Base-by-base conservation (phyloP, 257 asterid genomes). In the Nemophila menziesii region DNA sequence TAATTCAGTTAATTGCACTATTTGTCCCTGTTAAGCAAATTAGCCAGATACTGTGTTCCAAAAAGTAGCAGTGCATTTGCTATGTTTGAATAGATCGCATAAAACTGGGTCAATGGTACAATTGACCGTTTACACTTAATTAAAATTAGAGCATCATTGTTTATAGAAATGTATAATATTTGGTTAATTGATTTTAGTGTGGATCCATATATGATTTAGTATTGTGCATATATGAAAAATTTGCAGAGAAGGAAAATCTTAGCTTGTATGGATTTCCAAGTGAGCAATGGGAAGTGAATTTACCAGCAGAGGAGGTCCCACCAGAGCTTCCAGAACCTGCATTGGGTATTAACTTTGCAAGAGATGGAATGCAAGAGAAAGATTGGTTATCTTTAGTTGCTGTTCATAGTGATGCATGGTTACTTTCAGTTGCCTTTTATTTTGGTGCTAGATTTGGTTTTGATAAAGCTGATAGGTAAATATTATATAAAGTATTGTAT, bases 241-340 rank as follows among this genome's bases (percentile, higher is more conserved):
- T 23, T 46, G 41, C 68, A 63, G 75, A 60, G 44, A 59, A 47
- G 62, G 75, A 69, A 47, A 63, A 64, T 27, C 68, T 69, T 24
- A 63, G 75, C 55, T 62, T 69, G 0, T 69, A 69, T 56, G 75
- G 71, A 21, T 56, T 41, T 39, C 68, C 75, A 5, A 55, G 53
- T 49, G 75, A 60, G 44, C 51, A 20, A 22, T 69, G 75, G 75
- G 75, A 59, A 41, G 71, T 69, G 42, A 58, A 50, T 58, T 52
- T 63, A 58, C 75, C 75, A 36, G 75, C 61, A 36, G 67, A 63
- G 17, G 70, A 68, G 67, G 71, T 68, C 39, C 75, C 75, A 33
- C 65, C 71, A 0, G 75, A 69, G 49, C 71, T 69, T 52, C 75
- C 75, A 16, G 75, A 69, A 49, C 75, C 75, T 46, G 65, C 71